Evolutionary conservation across 2,329 filamentous ascomycete species (phyloP), one percentile per base, ranked within the genome.

Genomic region (Nothopassalora personata): DNA sequence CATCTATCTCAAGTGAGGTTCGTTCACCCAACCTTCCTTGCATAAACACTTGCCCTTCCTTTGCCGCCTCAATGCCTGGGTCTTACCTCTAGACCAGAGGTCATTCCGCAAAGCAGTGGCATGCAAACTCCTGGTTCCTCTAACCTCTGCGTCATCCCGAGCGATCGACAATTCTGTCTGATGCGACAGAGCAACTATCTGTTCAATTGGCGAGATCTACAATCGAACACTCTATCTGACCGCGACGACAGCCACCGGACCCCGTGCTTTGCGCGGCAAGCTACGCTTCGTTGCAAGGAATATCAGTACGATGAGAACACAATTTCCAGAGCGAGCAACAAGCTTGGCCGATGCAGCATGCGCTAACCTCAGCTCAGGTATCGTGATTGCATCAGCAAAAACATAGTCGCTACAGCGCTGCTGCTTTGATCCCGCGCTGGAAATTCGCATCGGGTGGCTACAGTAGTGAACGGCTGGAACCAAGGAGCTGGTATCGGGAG

Each of bases 401-500:
- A 64, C 64, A 67, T 61, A 54, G 59, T 67, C 65, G 58, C 62
- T 70, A 67, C 67, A 66, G 61, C 59, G 59, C 59, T 67, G 64
- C 60, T 55, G 64, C 58, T 64, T 66, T 66, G 64, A 68, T 63
- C 64, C 65, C 65, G 66, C 58, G 65, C 59, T 63, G 61, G 61
- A 60, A 61, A 60, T 65, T 62, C 61, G 66, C 60, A 52, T 61
- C 70, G 70, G 69, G 60, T 62, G 66, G 59, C 60, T 60, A 67
- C 70, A 70, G 69, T 67, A 70, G 68, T 66, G 64, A 62, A 65
- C 60, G 61, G 64, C 68, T 70, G 67, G 65, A 63, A 60, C 66
- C 64, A 67, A 68, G 68, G 70, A 61, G 58, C 64, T 58, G 66
- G 62, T 64, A 60, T 64, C 68, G 63, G 67, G 60, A 65, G 68